Percentiles rank a stretch among this genome's conserved stretches.
phyloP scores from a whole-genome alignment of 805 yeast genomes.

The Ogataea trehaloabstinens region DNA sequence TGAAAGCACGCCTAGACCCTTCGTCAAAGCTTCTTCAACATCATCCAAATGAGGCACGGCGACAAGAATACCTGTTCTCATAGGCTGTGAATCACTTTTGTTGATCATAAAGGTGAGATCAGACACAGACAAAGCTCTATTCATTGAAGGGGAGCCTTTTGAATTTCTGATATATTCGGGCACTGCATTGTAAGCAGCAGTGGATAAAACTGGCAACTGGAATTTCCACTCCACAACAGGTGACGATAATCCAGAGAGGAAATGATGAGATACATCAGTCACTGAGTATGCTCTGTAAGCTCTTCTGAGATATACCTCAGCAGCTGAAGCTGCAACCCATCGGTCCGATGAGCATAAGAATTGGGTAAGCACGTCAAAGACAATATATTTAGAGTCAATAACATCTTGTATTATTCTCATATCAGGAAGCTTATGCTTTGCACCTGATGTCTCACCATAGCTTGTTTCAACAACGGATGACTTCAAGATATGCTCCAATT shows the following conservation, averaged over 20 bases:
- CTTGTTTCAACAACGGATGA: conserved; percentile 86
- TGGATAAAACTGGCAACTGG: conserved; percentile 70
- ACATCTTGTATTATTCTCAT: conserved; percentile 80
- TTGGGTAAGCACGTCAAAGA: conserved; percentile 92
- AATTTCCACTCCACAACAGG: conserved; percentile 88
- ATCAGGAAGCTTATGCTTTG: conserved; percentile 78
- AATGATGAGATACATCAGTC: conserved; percentile 66
- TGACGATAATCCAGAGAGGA: conserved; percentile 41
- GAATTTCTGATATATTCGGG: conserved; percentile 48
- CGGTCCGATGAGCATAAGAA: conserved; percentile 81
- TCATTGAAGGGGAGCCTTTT: conserved; percentile 43
- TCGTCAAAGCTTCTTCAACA: conserved; percentile 74
- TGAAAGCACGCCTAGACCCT: conserved; percentile 73
- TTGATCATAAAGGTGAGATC: conserved; percentile 85
- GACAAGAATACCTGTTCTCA: conserved; percentile 81
- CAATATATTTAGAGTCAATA: conserved; percentile 93
- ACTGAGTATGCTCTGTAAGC: conserved; percentile 96
- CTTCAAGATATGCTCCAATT: conserved; percentile 91
- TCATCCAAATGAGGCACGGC: conserved; percentile 86
- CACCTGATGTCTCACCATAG: conserved; percentile 77
- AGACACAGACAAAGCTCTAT: conserved; percentile 88
- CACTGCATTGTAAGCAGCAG: conserved; percentile 73
- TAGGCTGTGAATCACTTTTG: conserved; percentile 59
- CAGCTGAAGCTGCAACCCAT: conserved; percentile 92
- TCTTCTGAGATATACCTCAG: conserved; percentile 94